Conservation (phyloP, 129 eudicot species). For the Saposhnikovia divaricata region DNA sequence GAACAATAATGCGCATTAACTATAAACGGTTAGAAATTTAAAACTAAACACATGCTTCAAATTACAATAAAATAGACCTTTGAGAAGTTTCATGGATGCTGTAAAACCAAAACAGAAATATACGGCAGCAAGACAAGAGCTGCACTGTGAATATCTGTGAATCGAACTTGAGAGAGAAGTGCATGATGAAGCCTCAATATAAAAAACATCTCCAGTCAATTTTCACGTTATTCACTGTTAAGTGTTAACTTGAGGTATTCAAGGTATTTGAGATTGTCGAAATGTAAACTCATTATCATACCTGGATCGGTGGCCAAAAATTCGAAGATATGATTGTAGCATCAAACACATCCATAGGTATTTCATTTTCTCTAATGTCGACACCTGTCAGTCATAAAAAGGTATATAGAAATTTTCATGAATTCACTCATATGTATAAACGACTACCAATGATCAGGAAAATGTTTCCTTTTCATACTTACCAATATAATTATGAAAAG, state of each 20-base stretch:
- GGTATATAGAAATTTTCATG: background rate
- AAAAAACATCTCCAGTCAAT: background rate
- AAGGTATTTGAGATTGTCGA: background rate
- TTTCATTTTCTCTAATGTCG: constrained; percentile 33
- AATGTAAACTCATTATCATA: constrained; percentile 9
- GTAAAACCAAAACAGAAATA: background rate
- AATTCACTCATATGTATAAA: background rate
- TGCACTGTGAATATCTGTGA: background rate
- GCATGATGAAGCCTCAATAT: background rate
- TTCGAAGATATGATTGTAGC: constrained; percentile 92
- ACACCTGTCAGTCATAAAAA: constrained; percentile 29
- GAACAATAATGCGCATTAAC: too few relatives aligned
- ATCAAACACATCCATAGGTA: constrained; percentile 52
- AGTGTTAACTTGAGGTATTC: background rate
- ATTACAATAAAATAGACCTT: background rate
- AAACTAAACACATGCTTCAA: too few relatives aligned
- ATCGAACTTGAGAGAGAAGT: background rate
- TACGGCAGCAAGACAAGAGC: background rate
- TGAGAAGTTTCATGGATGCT: too few relatives aligned
- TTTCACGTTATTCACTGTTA: too few relatives aligned
- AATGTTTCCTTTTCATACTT: background rate
- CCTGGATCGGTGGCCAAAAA: constrained; percentile 99
- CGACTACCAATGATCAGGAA: background rate
- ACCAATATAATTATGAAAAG: background rate
- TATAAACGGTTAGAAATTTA: too few relatives aligned